Conservation (phyloP, 2,329 filamentous ascomycete genomes). For the Zymoseptoria pseudotritici region DNA sequence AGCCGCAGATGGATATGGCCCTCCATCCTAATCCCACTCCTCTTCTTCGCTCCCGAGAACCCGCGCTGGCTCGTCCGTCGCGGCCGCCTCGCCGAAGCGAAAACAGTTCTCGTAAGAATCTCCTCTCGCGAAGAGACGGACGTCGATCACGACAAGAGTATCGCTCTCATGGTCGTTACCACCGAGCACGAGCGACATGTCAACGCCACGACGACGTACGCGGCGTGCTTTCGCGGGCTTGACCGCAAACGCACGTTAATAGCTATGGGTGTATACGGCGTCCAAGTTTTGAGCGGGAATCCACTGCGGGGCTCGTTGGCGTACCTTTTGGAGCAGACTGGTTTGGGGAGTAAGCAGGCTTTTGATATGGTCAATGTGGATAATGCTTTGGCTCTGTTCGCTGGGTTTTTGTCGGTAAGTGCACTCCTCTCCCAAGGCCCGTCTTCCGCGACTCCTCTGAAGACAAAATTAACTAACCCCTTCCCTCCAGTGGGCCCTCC, state of each 20-base stretch:
- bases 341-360: background rate
- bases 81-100: constrained; percentile 18
- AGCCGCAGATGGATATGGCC: constrained; percentile 42
- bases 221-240: background rate
- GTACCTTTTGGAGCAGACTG: background rate
- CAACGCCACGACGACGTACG: background rate
- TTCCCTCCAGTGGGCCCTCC: too few relatives aligned
- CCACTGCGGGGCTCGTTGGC: constrained; percentile 6
- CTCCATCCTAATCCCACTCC: constrained; percentile 24
- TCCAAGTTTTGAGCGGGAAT: constrained; percentile 7
- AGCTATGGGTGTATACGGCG: constrained; percentile 4
- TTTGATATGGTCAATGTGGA: background rate
- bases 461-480: too few relatives aligned
- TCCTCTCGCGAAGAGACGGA: too few relatives aligned
- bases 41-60: constrained; percentile 22
- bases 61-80: constrained; percentile 26
- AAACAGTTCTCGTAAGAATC: constrained; percentile 6
- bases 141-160: constrained; percentile 1
- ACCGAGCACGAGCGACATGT: constrained; percentile 1
- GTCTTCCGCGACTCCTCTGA: too few relatives aligned
- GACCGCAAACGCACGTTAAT: background rate
- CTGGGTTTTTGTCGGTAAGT: too few relatives aligned
- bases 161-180: constrained; percentile 4
- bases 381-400: too few relatives aligned
- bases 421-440: too few relatives aligned